Percentiles rank a stretch among this genome's conserved stretches.
Conservation (phyloP, 805 yeast species). For the Kodamaea jinghongensis region DNA sequence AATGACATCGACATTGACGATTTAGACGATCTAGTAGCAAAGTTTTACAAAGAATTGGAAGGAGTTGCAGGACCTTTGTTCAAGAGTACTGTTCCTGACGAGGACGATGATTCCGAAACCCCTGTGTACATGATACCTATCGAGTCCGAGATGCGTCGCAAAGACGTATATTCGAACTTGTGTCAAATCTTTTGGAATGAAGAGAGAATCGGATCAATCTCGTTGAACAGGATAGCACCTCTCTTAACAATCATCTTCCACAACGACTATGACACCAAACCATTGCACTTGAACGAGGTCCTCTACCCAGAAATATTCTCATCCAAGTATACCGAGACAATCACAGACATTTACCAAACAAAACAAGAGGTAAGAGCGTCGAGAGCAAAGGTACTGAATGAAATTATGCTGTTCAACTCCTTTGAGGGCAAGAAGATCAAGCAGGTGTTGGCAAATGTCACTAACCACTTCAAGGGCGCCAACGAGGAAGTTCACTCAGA, state of each 20-base stretch:
- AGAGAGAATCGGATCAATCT: constrained; percentile 26
- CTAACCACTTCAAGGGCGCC: constrained; percentile 15
- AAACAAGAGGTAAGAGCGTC: constrained; percentile 15
- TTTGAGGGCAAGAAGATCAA: constrained; percentile 40
- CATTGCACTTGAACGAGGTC: constrained; percentile 25
- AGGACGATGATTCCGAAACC: constrained; percentile 12
- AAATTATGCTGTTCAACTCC: constrained; percentile 31
- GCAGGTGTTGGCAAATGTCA: constrained; percentile 23
- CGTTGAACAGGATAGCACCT: constrained; percentile 28
- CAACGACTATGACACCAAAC: constrained; percentile 26
- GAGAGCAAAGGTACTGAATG: constrained; percentile 20
- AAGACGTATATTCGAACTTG: constrained; percentile 30
- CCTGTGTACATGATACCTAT: constrained; percentile 26
- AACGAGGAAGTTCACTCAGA: constrained; percentile 16
- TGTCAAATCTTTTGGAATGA: constrained; percentile 38
- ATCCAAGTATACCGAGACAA: constrained; percentile 18
- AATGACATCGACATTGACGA: constrained; percentile 18
- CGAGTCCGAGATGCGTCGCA: constrained; percentile 30
- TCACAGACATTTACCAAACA: constrained; percentile 19
- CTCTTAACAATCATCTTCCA: constrained; percentile 29
- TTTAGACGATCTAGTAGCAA: constrained; percentile 16
- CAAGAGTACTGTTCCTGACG: constrained; percentile 5
- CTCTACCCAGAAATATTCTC: constrained; percentile 38
- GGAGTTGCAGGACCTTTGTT: constrained; percentile 2
- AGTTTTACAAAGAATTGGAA: constrained; percentile 11